Percentiles rank a stretch among this genome's conserved stretches.
Evolutionary conservation across 768 basidiomycete species (phyloP).

Genomic region (Tricholoma furcatifolium): DNA sequence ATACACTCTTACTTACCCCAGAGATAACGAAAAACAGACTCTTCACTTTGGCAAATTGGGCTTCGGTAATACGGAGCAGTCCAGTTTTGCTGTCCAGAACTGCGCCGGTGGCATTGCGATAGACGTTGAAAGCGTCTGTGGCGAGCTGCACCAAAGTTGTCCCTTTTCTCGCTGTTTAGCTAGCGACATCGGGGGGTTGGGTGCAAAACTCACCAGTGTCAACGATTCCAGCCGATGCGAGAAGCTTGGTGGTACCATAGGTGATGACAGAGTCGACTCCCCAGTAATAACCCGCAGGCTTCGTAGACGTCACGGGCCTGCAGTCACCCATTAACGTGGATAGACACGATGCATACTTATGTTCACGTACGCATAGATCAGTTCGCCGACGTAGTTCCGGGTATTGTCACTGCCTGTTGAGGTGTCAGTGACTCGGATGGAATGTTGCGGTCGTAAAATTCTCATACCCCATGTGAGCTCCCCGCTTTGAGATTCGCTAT

Average conservation of each 20-base stretch:
- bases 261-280: conserved; percentile 56
- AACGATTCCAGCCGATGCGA: conserved; percentile 52
- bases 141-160: conserved; percentile 52
- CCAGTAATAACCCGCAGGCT: conserved; percentile 51
- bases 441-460: conserved; percentile 23
- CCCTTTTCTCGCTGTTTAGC: conserved; percentile 20
- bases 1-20: too few relatives aligned
- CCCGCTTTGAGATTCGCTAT: conserved; percentile 41
- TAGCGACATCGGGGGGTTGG: not conserved
- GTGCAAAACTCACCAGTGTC: conserved; percentile 44
- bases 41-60: conserved; percentile 51
- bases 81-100: conserved; percentile 39
- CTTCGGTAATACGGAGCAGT: conserved; percentile 47
- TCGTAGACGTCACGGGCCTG: conserved; percentile 45
- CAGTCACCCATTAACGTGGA: not conserved
- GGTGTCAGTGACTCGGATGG: not conserved
- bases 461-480: conserved; percentile 54
- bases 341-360: not conserved
- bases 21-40: conserved; percentile 55
- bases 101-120: conserved; percentile 45
- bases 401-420: not conserved
- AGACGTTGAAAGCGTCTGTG: conserved; percentile 41
- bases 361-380: conserved; percentile 39
- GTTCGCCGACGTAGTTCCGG: conserved; percentile 37
- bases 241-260: conserved; percentile 47